Base-by-base conservation (phyloP, 768 basidiomycete species). In the Rossbeevera mucosa region DNA sequence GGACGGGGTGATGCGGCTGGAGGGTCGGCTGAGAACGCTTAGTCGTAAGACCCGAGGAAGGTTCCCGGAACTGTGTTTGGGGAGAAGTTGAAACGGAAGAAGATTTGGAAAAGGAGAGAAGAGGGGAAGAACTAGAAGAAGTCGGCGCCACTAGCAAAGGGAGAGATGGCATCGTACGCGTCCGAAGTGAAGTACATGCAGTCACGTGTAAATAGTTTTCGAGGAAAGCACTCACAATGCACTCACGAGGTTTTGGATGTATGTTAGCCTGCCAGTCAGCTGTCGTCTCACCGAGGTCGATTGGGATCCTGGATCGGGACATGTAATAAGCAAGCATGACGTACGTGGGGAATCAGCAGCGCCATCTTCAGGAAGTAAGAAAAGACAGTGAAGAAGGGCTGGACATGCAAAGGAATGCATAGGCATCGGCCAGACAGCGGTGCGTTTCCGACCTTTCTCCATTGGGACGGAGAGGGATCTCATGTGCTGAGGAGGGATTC, bases 171-270 rank as follows among this genome's bases (percentile, higher is more conserved):
- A 50, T 85, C 82, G 46, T 86, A 73, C 0, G 11, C 40, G 21
- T 41, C 40, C 20, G 41, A 42, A 42, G 21, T 41, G 21, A n/a
- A 33, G 7, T 33, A 33, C 16, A 12, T 33, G 16, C 33, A 33
- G 33, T 36, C n/a, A 4, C n/a, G 16, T n/a, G n/a, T 33, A 33
- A n/a, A n/a, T 5, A 36, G 4, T 4, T 6, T 8, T 36, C n/a
- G 9, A 33, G 2, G 9, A 24, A 13, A 11, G n/a, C 18, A 59
- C 88, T 57, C 69, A 92, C 88, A 85, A 71, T 7, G 79, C 71
- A 6, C 91, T 91, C 91, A 94, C 94, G 26, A 94, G 78, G 58
- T 94, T 94, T 64, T 94, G 93, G 25, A 94, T 88, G 91, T 3
- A 94, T 72, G 56, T 94, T 95, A 14, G 88, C 86, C 54, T 87